Evolutionary conservation across 371 early-diverging fungal species (phyloP), one percentile per base, ranked within the genome.

Genomic region (Catenaria anguillulae): DNA sequence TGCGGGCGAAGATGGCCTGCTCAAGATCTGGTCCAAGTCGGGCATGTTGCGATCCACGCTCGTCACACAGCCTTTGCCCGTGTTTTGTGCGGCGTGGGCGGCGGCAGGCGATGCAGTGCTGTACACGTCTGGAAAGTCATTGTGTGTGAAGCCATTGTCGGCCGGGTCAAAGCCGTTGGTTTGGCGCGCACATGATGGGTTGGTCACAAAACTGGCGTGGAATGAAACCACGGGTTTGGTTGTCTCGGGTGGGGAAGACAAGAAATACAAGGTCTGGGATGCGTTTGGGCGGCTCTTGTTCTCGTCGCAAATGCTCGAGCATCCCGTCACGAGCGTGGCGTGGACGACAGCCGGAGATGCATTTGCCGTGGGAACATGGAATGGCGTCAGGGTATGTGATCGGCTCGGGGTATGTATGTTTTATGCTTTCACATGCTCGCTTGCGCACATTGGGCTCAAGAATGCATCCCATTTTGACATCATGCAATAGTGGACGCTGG

Each of bases 181-280:
- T 74, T 79, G 79, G 79, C 78, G 75, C 66, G 79, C 74, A 0
- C 78, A 78, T 62, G 79, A 78, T 31, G 77, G 75, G 0, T 64
- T 74, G 26, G 71, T 79, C 40, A 66, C 74, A 13, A 68, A 68
- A 43, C 74, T 71, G 8, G 79, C 73, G 55, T 79, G 79, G 79
- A 77, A 73, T 61, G 60, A 73, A 36, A 73, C 71, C 8, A 74
- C 73, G 50, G 69, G 72, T 58, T 60, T 74, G 8, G 78, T 79
- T 29, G 63, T 78, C 19, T 76, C 79, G 26, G 77, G 74, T 24
- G 73, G 75, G 19, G 79, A 79, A 64, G 79, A 79, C 63, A 64
- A 72, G 24, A 71, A 69, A 60, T 77, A 74, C 67, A 78, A 75
- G 66, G 73, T 78, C 1, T 77, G 77, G 77, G 79, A 79, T 62